phyloP scores from a whole-genome alignment of 2,329 filamentous ascomycete species.

The Niveomyces coronatus region DNA sequence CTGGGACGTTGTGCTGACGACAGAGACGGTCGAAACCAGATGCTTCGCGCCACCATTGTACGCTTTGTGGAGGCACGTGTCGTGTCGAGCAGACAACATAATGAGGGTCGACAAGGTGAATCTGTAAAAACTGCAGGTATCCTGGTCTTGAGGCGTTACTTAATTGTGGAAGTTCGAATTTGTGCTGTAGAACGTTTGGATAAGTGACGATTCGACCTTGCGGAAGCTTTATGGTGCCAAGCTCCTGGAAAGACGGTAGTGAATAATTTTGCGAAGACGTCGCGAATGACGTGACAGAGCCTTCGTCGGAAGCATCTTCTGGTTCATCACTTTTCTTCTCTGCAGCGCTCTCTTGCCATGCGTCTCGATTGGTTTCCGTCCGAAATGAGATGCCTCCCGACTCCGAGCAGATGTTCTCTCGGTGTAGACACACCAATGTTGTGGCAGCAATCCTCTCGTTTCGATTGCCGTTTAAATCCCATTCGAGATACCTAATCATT shows the following conservation, averaged over 20 bases:
- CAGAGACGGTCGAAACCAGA: background rate
- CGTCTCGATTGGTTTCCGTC: background rate
- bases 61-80: background rate
- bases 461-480: slow-evolving; percentile 1
- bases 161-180: background rate
- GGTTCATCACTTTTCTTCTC: too few species aligned
- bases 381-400: background rate
- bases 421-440: background rate
- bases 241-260: background rate
- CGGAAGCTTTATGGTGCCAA: background rate
- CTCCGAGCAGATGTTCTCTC: background rate
- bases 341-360: background rate
- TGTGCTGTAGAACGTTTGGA: slow-evolving; percentile 3
- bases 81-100: slow-evolving; percentile 1
- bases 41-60: slow-evolving; percentile 1
- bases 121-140: background rate
- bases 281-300: background rate
- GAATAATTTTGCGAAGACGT: background rate
- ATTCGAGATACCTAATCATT: background rate
- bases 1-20: background rate
- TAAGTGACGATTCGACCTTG: background rate
- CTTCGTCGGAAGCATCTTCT: background rate
- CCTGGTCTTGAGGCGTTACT: background rate
- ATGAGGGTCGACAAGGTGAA: slow-evolving; percentile 6
- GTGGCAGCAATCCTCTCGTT: slow-evolving; percentile 2